Evolutionary conservation across 495 filamentous ascomycete genomes (phyloP).

Genomic region (Haplographium delicatum): DNA sequence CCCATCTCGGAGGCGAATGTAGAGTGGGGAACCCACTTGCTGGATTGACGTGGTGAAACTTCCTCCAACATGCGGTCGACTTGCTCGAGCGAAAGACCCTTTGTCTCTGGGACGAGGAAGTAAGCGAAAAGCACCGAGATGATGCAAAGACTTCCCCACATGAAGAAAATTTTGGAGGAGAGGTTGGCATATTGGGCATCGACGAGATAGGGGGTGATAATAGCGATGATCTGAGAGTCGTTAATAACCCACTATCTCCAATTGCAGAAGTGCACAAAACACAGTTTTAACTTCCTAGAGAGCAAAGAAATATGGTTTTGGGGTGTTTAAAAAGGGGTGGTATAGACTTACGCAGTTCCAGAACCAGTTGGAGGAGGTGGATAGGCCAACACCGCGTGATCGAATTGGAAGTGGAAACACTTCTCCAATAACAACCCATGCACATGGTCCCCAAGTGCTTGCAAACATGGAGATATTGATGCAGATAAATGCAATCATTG

Average conservation of each 20-base stretch:
- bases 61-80: constrained; percentile 90
- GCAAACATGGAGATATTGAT: constrained; percentile 76
- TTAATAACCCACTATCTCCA: no score
- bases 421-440: constrained; percentile 79
- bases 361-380: constrained; percentile 83
- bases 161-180: constrained; percentile 70
- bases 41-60: constrained; percentile 62
- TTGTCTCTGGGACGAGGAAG: constrained; percentile 81
- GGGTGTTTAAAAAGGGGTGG: no score
- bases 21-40: constrained; percentile 63
- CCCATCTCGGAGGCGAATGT: constrained; percentile 64
- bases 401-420: constrained; percentile 82
- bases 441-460: constrained; percentile 65
- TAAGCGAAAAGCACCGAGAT: constrained; percentile 64
- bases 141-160: constrained; percentile 69
- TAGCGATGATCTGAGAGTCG: constrained; percentile 25
- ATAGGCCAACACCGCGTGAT: constrained; percentile 72
- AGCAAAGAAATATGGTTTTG: no score
- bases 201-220: constrained; percentile 27
- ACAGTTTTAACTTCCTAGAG: no score
- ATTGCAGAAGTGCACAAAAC: neutral
- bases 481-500: constrained; percentile 68
- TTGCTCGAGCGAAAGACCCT: constrained; percentile 82
- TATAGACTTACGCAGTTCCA: no score
- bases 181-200: constrained; percentile 45